These are phyloP conservation scores for Yarrowia yakushimensis DNA, from an alignment of 805 yeast genomes.

Conservation along the genomic window DNA sequence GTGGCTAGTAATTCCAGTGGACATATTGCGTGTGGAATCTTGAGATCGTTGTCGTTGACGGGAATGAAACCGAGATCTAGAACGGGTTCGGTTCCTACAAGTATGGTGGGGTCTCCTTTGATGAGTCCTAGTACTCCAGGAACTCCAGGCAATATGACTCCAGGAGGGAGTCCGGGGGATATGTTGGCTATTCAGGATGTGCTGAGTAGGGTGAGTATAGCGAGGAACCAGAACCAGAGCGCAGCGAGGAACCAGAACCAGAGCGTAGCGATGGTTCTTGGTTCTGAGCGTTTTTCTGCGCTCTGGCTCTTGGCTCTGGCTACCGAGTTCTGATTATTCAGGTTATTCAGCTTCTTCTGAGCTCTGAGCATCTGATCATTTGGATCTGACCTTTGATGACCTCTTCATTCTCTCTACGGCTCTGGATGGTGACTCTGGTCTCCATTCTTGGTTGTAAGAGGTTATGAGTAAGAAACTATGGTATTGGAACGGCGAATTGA, in stretches of 20 bases:
- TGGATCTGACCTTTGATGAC: too few relatives aligned
- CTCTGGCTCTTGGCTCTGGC: too few relatives aligned
- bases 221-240: background rate
- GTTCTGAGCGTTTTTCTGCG: too few relatives aligned
- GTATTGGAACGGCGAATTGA: too few relatives aligned
- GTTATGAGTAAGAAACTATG: too few relatives aligned
- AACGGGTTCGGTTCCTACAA: background rate
- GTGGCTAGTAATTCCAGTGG: slow-evolving; percentile 20
- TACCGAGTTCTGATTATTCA: too few relatives aligned
- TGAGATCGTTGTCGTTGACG: slow-evolving; percentile 2
- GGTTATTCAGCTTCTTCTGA: too few relatives aligned
- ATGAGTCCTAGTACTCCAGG: background rate
- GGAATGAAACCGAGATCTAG: background rate
- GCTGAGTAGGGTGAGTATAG: slow-evolving; percentile 1
- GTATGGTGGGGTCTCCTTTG: slow-evolving; percentile 2
- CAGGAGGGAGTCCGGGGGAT: background rate
- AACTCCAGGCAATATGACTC: slow-evolving; percentile 13
- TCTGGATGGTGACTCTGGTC: too few relatives aligned
- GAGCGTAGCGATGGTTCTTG: background rate
- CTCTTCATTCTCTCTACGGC: too few relatives aligned
- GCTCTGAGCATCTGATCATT: too few relatives aligned
- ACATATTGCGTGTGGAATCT: slow-evolving; percentile 12
- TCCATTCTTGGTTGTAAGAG: too few relatives aligned
- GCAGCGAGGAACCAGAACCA: too few relatives aligned
- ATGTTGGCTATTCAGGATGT: slow-evolving; percentile 20